A percentile compares a stretch with the other conserved stretches of the same genome.
Evolutionary conservation across 352 stramenopile species (phyloP).

Genomic region (Phytophthora foliorum): DNA sequence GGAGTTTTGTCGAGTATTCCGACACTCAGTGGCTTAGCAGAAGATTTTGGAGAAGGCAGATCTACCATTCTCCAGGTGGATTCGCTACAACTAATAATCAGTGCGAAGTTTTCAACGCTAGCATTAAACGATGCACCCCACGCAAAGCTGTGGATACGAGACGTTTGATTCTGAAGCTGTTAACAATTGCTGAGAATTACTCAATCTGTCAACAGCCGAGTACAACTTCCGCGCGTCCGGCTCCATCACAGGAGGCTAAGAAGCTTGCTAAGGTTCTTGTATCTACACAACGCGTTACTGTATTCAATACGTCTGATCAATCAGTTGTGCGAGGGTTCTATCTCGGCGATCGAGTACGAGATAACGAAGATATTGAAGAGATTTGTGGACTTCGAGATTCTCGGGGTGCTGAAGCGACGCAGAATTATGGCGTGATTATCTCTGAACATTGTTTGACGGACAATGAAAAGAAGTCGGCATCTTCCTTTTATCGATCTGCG

Average conservation of each 20-base stretch:
- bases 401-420: neutral
- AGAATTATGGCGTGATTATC: neutral
- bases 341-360: neutral
- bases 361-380: neutral
- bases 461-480: neutral
- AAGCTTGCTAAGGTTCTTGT: neutral
- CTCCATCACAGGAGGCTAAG: neutral
- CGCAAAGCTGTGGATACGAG: neutral
- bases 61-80: no score
- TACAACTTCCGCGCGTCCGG: neutral
- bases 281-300: neutral
- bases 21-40: no score
- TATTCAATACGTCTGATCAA: neutral
- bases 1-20: no score
- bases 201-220: neutral
- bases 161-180: neutral
- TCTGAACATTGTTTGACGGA: constrained; percentile 3
- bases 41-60: no score
- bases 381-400: neutral
- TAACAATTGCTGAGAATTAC: neutral
- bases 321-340: neutral
- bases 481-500: constrained; percentile 2
- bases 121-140: no score
- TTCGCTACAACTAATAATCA: no score
- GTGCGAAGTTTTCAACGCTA: no score